A percentile compares a stretch with the other conserved stretches of the same genome.
Evolutionary conservation across 2,329 filamentous ascomycete species (phyloP).

Genomic region (Cadophora sp.): DNA sequence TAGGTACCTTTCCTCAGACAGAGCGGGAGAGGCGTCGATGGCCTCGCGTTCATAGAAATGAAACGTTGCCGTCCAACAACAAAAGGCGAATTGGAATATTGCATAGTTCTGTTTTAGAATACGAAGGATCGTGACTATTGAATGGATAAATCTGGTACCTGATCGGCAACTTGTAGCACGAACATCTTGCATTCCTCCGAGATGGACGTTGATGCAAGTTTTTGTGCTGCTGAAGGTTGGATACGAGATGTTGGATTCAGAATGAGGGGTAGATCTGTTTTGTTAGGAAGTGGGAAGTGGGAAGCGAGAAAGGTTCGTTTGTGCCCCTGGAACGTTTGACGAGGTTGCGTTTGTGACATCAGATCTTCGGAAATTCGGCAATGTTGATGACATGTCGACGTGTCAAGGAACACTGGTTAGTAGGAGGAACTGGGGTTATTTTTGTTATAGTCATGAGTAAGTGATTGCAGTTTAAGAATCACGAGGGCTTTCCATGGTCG

Average conservation of each 20-base stretch:
- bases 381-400: background rate
- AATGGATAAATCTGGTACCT: background rate
- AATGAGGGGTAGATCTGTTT: background rate
- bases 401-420: too few species aligned
- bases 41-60: background rate
- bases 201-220: background rate
- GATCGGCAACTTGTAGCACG: background rate
- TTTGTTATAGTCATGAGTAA: too few species aligned
- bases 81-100: background rate
- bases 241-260: background rate
- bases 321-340: background rate
- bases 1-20: too few species aligned
- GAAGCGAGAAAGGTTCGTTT: background rate
- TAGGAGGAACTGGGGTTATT: too few species aligned
- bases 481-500: too few species aligned
- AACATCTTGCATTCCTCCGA: background rate
- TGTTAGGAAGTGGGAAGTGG: background rate
- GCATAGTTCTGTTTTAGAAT: background rate
- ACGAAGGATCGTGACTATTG: background rate
- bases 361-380: background rate
- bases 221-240: background rate
- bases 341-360: background rate
- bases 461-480: too few species aligned
- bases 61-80: background rate
- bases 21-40: too few species aligned